These are phyloP conservation scores for Paecilomyces formosus DNA, from an alignment of 2,329 filamentous ascomycete genomes.

Conservation along the genomic window DNA sequence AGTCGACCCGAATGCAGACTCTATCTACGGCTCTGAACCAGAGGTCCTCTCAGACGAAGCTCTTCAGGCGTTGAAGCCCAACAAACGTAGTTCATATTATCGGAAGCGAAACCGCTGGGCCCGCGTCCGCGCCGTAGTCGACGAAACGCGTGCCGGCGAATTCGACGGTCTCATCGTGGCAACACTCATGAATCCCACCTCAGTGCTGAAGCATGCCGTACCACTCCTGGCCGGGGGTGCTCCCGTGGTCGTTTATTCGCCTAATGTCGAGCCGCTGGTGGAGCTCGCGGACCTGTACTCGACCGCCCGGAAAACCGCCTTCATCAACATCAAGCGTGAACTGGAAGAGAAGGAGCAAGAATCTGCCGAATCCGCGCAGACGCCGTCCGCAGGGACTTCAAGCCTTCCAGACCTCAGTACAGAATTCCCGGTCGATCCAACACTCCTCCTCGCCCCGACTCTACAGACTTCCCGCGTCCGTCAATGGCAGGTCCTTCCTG, in stretches of 20 bases:
- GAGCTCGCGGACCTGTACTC: constrained; percentile 77
- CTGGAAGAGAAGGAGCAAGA: constrained; percentile 25
- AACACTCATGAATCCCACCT: constrained; percentile 71
- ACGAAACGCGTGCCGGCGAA: constrained; percentile 64
- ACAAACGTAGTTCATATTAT: constrained; percentile 76
- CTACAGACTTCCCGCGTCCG: constrained; percentile 74
- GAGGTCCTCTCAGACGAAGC: constrained; percentile 51
- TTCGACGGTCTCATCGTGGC: constrained; percentile 82
- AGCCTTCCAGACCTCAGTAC: constrained; percentile 28
- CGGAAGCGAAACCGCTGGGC: constrained; percentile 83
- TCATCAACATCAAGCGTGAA: constrained; percentile 36
- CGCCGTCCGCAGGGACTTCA: constrained; percentile 1
- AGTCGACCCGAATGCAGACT: constrained; percentile 66
- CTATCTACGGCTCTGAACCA: constrained; percentile 62
- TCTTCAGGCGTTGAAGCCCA: constrained; percentile 67
- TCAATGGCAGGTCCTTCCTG: constrained; percentile 85
- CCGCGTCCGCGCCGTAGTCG: constrained; percentile 62
- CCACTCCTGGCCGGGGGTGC: constrained; percentile 78
- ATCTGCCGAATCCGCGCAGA: neutral
- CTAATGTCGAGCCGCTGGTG: constrained; percentile 69
- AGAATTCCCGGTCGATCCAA: constrained; percentile 83
- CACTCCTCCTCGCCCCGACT: constrained; percentile 67
- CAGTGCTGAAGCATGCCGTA: constrained; percentile 65
- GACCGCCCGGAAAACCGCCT: constrained; percentile 70
- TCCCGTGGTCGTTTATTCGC: constrained; percentile 77